These are phyloP conservation scores for Microdochium bolleyi DNA, from an alignment of 2,329 filamentous ascomycete species.

Conservation along the genomic window DNA sequence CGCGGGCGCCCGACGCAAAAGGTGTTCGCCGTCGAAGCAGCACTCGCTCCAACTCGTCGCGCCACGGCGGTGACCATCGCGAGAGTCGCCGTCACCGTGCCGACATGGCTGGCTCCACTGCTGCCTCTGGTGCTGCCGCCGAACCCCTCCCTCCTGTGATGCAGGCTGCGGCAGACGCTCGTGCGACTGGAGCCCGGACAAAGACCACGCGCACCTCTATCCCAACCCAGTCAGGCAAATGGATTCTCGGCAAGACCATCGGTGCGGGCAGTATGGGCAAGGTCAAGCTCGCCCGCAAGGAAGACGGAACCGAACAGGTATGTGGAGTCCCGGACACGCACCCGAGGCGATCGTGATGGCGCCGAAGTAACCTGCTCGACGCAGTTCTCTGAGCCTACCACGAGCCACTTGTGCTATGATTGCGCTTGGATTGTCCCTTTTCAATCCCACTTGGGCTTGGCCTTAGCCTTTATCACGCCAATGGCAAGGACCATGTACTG, in stretches of 20 bases:
- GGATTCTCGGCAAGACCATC: constrained; percentile 93
- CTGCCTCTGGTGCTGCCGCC: constrained; percentile 37
- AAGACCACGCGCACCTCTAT: constrained; percentile 70
- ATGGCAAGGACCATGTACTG: constrained; percentile 4
- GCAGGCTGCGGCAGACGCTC: constrained; percentile 34
- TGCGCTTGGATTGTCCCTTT: not conserved
- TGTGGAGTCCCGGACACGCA: constrained; percentile 4
- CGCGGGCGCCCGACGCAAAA: not conserved
- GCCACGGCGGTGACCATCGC: not conserved
- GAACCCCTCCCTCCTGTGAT: constrained; percentile 40
- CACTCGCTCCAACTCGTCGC: constrained; percentile 31
- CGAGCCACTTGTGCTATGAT: not conserved
- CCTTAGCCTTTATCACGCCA: not conserved
- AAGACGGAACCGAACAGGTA: constrained; percentile 87
- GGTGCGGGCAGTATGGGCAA: constrained; percentile 98
- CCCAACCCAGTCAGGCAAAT: constrained; percentile 82
- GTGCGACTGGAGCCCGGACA: constrained; percentile 39
- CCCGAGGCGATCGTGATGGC: not conserved
- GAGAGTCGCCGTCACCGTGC: constrained; percentile 17
- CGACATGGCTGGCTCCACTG: constrained; percentile 40
- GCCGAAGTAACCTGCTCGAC: not conserved
- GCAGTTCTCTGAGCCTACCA: not conserved
- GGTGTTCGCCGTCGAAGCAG: constrained; percentile 38
- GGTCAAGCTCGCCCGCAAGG: constrained; percentile 88
- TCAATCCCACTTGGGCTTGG: constrained; percentile 2